Base-by-base conservation (phyloP, 768 basidiomycete species). In the Lentinula boryana region DNA sequence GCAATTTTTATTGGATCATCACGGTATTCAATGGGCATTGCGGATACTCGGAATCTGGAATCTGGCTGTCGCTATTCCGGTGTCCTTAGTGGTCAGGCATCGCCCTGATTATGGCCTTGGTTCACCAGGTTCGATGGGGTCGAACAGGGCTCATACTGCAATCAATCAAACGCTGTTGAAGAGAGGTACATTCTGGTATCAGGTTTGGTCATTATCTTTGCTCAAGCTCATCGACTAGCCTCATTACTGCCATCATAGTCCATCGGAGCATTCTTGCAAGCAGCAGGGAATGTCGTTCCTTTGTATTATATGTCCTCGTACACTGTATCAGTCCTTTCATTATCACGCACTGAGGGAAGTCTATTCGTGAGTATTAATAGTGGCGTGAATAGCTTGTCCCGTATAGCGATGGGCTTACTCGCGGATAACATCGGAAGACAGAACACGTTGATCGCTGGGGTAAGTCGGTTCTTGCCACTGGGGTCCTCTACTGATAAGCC, bases 201-300 rank as follows among this genome's bases (percentile, higher is more conserved):
- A 79, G 73, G 77, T 74, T 53, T 5, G 63, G 9, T 18, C 31
- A 16, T 16, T 33, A 16, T 10, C 21, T n/a, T 31, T 27, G 15
- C 18, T n/a, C n/a, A 5, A 33, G 7, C 6, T 13, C 43, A n/a
- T 23, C 1, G 23, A 15, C 55, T 56, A 10, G 12, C 9, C n/a
- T 44, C 31, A 7, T 7, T 21, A 2, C 27, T 6, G 2, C 6
- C 16, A 10, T 40, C 40, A 13, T 44, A 78, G 78, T 69, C 76
- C 1, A 60, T 76, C 0, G 78, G 73, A 2, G 73, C 78, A 0
- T 73, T 79, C 56, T 65, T 79, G 16, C 78, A 79, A 60, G 78
- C 78, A 2, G 76, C 76, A 1, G 78, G 79, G 6, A 79, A 79
- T 62, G 69, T 76, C 60, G 73, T 80, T 27, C 79, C 78, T 0